Base-by-base conservation (phyloP, 805 yeast species). In the Metschnikowia baotianmanensis region DNA sequence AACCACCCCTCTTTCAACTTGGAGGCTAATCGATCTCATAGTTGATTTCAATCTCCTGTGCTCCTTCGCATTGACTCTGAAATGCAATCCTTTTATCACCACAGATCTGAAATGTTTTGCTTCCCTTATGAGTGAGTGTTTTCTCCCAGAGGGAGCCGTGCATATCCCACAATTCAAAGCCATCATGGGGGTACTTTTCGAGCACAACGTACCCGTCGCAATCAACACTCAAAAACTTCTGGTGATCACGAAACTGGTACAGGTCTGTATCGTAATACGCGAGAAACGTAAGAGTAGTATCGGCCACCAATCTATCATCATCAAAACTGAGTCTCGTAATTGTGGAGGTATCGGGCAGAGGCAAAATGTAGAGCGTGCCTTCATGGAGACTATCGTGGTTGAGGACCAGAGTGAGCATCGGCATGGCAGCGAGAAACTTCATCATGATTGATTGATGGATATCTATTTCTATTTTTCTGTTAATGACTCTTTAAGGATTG, bases 11-110 rank as follows among this genome's bases (percentile, higher is more conserved):
- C 11, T 25, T 7, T 7, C 12, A 11, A 5, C 6, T 25, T 25
- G 24, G 18, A 12, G 36, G 42, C 42, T 36, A 38, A 13, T 17
- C 21, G 7, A 31, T 11, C 18, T 26, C 36, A 19, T 30, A 38
- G n/a, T 7, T 3, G 7, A 38, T 32, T 4, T 18, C 20, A 19
- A 32, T 20, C 9, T 16, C 5, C 4, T 18, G 22, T 7, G 36
- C 22, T 8, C 27, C 27, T 12, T 15, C 13, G 11, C 28, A 16
- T 4, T n/a, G 15, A 22, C 36, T 27, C 6, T 19, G 20, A 13
- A 12, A 32, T 12, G 21, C 42, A 12, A 32, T 15, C 33, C 19
- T 27, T 6, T 6, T 6, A 9, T 38, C 42, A 5, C 4, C 29
- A 17, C 25, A 38, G 3, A 38, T 19, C 37, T 38, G 36, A 17